A percentile compares a stretch with the other conserved stretches of the same genome.
Evolutionary conservation across 306 rosid species (phyloP).

Genomic region (Begonia fuchsioides): DNA sequence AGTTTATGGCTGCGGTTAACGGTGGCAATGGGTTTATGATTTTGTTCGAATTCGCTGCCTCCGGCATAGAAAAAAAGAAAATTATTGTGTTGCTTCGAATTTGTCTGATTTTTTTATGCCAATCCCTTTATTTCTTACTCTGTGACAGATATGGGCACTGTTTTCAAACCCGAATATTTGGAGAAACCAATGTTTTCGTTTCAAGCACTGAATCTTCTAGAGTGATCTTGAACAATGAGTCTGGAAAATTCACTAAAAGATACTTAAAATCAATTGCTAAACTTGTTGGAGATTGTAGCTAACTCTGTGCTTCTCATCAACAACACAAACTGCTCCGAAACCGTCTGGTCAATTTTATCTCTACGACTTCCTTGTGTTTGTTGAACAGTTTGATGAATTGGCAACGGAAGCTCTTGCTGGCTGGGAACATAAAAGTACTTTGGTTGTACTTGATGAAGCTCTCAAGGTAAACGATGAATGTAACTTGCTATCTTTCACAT

Average conservation of each 20-base stretch:
- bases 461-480: constrained; percentile 27
- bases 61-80: constrained; percentile 31
- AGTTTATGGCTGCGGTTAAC: constrained; percentile 79
- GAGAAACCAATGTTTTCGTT: constrained; percentile 56
- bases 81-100: too few relatives aligned
- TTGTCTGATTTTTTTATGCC: too few relatives aligned
- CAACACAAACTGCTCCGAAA: constrained; percentile 59
- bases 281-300: constrained; percentile 49
- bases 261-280: constrained; percentile 49
- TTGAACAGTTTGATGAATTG: constrained; percentile 35
- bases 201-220: constrained; percentile 54
- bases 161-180: constrained; percentile 60
- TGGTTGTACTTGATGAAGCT: constrained; percentile 49
- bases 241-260: constrained; percentile 51
- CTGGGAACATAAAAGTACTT: constrained; percentile 35
- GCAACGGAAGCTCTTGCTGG: constrained; percentile 21
- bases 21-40: constrained; percentile 49
- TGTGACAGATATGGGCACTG: constrained; percentile 52
- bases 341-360: constrained; percentile 34
- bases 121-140: too few relatives aligned
- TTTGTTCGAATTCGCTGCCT: constrained; percentile 55
- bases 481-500: not conserved
- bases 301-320: constrained; percentile 41
- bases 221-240: constrained; percentile 39
- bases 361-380: constrained; percentile 23